Conservation (phyloP, 495 filamentous ascomycete species). For the Penicillium angulare region DNA sequence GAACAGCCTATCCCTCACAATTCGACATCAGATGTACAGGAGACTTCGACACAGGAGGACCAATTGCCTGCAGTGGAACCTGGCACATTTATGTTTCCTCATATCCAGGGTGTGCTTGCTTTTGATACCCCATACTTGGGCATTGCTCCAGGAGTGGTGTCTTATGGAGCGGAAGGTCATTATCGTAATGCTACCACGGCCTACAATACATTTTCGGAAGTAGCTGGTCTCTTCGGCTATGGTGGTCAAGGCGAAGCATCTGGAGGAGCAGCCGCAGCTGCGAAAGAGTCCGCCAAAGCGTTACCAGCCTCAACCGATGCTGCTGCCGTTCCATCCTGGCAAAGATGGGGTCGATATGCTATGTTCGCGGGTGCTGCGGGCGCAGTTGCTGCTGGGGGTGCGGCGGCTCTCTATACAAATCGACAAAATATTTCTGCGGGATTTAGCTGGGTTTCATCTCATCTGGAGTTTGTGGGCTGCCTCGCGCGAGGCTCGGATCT, state of each 20-base stretch:
- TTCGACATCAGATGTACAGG: slow-evolving; percentile 14
- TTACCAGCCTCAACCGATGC: slow-evolving; percentile 41
- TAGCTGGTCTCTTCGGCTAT: slow-evolving; percentile 61
- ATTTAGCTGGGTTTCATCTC: slow-evolving; percentile 77
- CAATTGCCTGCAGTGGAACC: slow-evolving; percentile 26
- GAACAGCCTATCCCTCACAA: slow-evolving; percentile 61
- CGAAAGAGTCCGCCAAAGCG: slow-evolving; percentile 14
- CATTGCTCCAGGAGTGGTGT: slow-evolving; percentile 83
- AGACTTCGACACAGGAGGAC: slow-evolving; percentile 17
- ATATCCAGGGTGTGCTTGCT: slow-evolving; percentile 81
- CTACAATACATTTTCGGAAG: slow-evolving; percentile 63
- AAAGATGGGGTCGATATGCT: slow-evolving; percentile 77
- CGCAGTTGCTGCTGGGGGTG: slow-evolving; percentile 81
- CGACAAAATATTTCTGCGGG: slow-evolving; percentile 71
- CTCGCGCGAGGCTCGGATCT: slow-evolving; percentile 77
- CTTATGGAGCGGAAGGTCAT: slow-evolving; percentile 84
- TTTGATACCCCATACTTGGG: slow-evolving; percentile 96
- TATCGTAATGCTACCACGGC: slow-evolving; percentile 71
- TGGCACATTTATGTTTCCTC: slow-evolving; percentile 57
- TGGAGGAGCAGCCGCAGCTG: slow-evolving; percentile 8
- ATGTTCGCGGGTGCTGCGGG: slow-evolving; percentile 79
- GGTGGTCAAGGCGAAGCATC: slow-evolving; percentile 34
- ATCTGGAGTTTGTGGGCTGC: slow-evolving; percentile 94
- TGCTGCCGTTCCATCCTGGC: slow-evolving; percentile 58
- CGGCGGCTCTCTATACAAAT: slow-evolving; percentile 82